Evolutionary conservation across 352 stramenopile genomes (phyloP), one percentile per base, ranked within the genome.

Genomic region (Phytophthora megakarya): DNA sequence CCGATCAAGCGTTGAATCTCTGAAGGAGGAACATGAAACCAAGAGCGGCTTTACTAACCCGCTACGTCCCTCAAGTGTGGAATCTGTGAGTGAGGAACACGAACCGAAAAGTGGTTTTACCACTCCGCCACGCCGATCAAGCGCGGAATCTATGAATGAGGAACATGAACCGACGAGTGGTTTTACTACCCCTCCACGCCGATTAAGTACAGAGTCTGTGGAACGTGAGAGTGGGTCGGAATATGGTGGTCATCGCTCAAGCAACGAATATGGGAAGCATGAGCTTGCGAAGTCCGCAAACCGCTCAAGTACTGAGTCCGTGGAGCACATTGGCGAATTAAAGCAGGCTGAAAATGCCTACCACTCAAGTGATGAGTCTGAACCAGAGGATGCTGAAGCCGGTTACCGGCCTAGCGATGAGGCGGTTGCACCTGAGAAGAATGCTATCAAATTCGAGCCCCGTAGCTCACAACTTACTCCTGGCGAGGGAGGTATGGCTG

Each of bases 211-310:
- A n/a, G n/a, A n/a, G n/a, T n/a, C 35, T 22, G 5, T 40, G 5
- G n/a, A 67, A 10, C 57, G 73, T 35, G 30, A 58, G 25, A 67
- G 54, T 50, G 68, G 67, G 23, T 61, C 67, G 49, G 72, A 65
- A 11, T 61, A 78, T 46, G 53, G 62, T 18, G 68, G 67, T 16
- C 51, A 67, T 1, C 28, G 39, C 25, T 51, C 26, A 5, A 58
- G 45, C 25, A 50, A 61, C 21, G 30, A 58, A 39, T 26, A 15
- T 28, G 38, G 48, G 26, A 30, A 62, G 25, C 21, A 51, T 15
- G 22, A 61, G 13, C 4, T 32, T 48, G 38, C 26, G 16, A 19
- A 47, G 11, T 16, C 39, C 7, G 11, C 19, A 22, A 42, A 57
- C 33, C 37, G 62, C n/a, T 37, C 48, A 5, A 66, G 62, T 16